phyloP scores from a whole-genome alignment of 2,329 filamentous ascomycete genomes.

The Aureobasidium sp. region DNA sequence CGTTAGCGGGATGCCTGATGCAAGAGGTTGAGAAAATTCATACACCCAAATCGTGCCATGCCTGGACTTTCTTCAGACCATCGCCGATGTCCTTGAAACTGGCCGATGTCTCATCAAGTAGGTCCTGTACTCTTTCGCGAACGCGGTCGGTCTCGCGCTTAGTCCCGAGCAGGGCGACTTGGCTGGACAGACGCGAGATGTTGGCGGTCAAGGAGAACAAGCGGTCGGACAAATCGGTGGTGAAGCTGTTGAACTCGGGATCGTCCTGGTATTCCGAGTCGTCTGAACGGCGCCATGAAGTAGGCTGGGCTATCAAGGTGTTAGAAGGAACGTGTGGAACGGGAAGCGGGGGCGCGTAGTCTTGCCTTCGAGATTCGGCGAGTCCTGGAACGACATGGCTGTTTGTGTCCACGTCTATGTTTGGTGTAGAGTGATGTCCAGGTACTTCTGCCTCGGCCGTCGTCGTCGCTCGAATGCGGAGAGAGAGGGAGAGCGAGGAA shows the following conservation, averaged over 20 bases:
- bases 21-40: conserved; percentile 25
- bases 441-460: conserved; percentile 4
- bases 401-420: background rate
- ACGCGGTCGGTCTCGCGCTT: conserved; percentile 86
- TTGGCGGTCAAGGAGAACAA: conserved; percentile 84
- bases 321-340: background rate
- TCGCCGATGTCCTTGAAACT: conserved; percentile 90
- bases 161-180: conserved; percentile 80
- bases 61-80: conserved; percentile 84
- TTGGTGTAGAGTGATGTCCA: too few relatives aligned
- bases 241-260: conserved; percentile 80
- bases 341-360: background rate
- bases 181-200: conserved; percentile 74
- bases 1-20: conserved; percentile 16
- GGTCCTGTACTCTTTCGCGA: conserved; percentile 79
- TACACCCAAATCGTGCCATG: conserved; percentile 65
- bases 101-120: conserved; percentile 77
- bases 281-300: conserved; percentile 59
- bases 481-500: background rate
- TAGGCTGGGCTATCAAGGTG: conserved; percentile 50
- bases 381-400: conserved; percentile 23
- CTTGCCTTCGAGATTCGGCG: conserved; percentile 22
- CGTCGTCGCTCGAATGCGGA: conserved; percentile 8
- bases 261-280: conserved; percentile 79
- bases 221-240: conserved; percentile 76